These are phyloP conservation scores for Fraxinus velutina DNA, from an alignment of 305 asterid genomes.

Conservation along the genomic window DNA sequence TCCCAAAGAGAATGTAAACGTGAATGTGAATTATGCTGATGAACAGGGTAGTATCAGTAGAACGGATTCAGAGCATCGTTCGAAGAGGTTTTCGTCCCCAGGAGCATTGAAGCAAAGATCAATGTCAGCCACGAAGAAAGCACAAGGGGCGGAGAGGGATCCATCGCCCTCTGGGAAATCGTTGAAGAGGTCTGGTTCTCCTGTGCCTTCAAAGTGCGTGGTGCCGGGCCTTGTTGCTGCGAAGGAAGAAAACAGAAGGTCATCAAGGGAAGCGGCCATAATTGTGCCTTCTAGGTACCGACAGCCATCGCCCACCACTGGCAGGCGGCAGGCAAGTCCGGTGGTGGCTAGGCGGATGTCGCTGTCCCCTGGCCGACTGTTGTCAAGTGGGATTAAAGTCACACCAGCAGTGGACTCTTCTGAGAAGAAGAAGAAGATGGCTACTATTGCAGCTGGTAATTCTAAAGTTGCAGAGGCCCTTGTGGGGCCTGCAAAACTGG, in stretches of 20 bases:
- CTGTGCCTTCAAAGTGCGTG: slow-evolving; percentile 76
- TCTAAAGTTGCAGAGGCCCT: slow-evolving; percentile 67
- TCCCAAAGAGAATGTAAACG: slow-evolving; percentile 62
- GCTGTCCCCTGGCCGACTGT: slow-evolving; percentile 67
- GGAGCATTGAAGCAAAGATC: slow-evolving; percentile 61
- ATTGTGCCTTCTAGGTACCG: slow-evolving; percentile 89
- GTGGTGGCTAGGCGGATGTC: slow-evolving; percentile 69
- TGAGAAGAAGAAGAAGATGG: slow-evolving; percentile 64
- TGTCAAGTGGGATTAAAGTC: slow-evolving; percentile 68
- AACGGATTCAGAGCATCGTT: slow-evolving; percentile 35
- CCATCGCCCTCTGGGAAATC: slow-evolving; percentile 71
- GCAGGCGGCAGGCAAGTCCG: slow-evolving; percentile 74
- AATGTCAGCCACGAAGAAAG: slow-evolving; percentile 52
- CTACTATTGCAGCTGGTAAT: slow-evolving; percentile 62
- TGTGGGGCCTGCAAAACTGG: slow-evolving; percentile 49
- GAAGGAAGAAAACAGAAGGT: slow-evolving; percentile 76
- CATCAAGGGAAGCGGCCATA: slow-evolving; percentile 66
- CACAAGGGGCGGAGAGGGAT: slow-evolving; percentile 50
- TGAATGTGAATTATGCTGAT: slow-evolving; percentile 24
- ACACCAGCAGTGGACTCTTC: slow-evolving; percentile 60
- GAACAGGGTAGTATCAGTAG: slow-evolving; percentile 21
- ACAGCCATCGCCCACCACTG: slow-evolving; percentile 75
- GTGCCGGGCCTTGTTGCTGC: slow-evolving; percentile 86
- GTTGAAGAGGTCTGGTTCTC: slow-evolving; percentile 69
- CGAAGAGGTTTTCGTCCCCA: slow-evolving; percentile 69